Evolutionary conservation across 192 early-diverging fungal species (phyloP).

Genomic region (Funneliformis geosporum): DNA sequence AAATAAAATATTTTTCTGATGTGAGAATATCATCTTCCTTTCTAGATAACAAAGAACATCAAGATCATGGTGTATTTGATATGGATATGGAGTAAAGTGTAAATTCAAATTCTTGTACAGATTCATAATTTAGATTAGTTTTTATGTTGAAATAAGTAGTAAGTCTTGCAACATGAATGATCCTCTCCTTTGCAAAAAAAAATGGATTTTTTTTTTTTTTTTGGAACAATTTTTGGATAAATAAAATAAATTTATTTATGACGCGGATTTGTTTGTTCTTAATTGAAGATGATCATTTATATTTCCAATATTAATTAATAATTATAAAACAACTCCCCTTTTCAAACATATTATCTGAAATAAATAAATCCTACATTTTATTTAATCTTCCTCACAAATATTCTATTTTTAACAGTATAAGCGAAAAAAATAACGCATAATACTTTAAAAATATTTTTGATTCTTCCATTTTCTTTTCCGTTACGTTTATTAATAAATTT

Average conservation of each 20-base stretch:
- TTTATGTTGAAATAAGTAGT: too few relatives aligned
- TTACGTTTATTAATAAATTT: neutral
- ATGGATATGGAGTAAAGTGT: conserved; percentile 30
- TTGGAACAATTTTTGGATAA: too few relatives aligned
- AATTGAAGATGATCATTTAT: too few relatives aligned
- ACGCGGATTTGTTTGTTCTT: too few relatives aligned
- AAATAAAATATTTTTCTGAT: neutral
- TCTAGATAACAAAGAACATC: neutral
- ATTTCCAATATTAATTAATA: too few relatives aligned
- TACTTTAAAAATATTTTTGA: neutral
- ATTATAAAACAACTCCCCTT: too few relatives aligned
- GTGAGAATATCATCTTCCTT: neutral
- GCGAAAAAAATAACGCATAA: conserved; percentile 47
- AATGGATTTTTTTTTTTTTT: too few relatives aligned
- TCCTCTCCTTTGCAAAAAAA: too few relatives aligned
- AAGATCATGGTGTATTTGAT: conserved; percentile 17
- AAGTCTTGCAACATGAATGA: too few relatives aligned
- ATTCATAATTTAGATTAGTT: too few relatives aligned
- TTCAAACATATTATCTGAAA: neutral
- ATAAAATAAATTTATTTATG: too few relatives aligned
- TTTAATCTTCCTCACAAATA: conserved; percentile 26
- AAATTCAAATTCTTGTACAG: too few relatives aligned
- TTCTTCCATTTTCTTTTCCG: neutral
- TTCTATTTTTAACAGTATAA: conserved; percentile 75
- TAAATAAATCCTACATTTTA: neutral